A percentile compares a stretch with the other conserved stretches of the same genome.
phyloP scores from a whole-genome alignment of 2,329 filamentous ascomycete genomes.

The Fusarium secorum region DNA sequence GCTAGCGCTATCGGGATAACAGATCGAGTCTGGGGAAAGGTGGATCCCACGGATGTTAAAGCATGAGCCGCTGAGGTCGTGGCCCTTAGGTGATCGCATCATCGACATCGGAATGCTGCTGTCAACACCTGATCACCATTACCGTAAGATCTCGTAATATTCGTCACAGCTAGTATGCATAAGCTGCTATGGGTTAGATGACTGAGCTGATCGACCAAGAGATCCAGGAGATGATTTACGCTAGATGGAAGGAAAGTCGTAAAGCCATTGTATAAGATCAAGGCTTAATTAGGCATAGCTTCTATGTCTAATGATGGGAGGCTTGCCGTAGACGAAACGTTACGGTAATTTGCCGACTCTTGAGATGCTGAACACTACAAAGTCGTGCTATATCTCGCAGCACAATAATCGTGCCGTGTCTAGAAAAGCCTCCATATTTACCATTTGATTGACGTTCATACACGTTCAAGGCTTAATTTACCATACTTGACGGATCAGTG shows the following conservation, averaged over 20 bases:
- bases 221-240: rapidly evolving
- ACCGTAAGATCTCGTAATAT: background rate
- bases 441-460: background rate
- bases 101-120: background rate
- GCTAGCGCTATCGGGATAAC: background rate
- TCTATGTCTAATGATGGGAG: background rate
- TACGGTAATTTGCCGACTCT: rapidly evolving
- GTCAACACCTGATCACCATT: background rate
- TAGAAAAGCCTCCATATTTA: rapidly evolving
- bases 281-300: background rate
- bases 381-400: background rate
- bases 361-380: background rate
- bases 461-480: rapidly evolving
- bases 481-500: background rate
- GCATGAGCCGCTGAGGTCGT: background rate
- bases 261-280: rapidly evolving
- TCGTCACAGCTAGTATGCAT: background rate
- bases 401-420: background rate
- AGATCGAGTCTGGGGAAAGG: background rate
- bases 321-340: background rate
- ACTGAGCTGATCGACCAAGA: rapidly evolving
- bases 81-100: background rate
- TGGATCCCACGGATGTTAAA: rapidly evolving
- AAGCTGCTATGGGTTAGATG: rapidly evolving
- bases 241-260: background rate